A percentile compares a stretch with the other conserved stretches of the same genome.
These are phyloP conservation scores for Ceratocystis cacaofunesta DNA, from an alignment of 2,329 filamentous ascomycete genomes.

Conservation along the genomic window DNA sequence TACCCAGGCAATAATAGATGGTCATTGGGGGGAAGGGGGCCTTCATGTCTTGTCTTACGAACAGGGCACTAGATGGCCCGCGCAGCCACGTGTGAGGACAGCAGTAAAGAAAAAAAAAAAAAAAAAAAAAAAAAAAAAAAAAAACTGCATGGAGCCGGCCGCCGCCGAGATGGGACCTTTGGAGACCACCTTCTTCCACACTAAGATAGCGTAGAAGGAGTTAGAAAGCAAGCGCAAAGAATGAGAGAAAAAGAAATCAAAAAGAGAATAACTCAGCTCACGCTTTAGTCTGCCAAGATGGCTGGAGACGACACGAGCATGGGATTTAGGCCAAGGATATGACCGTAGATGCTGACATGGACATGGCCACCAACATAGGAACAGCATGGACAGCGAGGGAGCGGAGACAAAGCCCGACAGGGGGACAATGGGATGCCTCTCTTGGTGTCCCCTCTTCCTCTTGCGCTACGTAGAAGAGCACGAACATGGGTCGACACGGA, in stretches of 20 bases:
- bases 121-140: neutral
- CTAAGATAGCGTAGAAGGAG: neutral
- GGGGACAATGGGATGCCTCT: slow-evolving; percentile 4
- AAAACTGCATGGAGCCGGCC: neutral
- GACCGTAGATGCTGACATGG: neutral
- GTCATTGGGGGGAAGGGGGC: too few species aligned
- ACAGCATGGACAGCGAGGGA: neutral
- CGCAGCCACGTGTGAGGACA: slow-evolving; percentile 2
- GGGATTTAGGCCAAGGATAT: neutral
- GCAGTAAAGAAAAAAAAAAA: neutral
- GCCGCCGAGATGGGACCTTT: slow-evolving; percentile 1
- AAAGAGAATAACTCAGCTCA: neutral
- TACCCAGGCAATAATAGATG: too few species aligned
- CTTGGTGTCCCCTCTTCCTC: neutral
- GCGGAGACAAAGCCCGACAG: neutral
- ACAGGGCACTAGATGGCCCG: neutral
- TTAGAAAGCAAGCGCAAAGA: neutral
- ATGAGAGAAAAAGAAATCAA: neutral
- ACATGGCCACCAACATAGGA: neutral
- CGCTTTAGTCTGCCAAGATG: neutral
- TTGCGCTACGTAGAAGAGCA: neutral
- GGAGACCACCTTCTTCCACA: neutral
- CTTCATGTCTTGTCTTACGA: neutral
- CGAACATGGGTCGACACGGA: neutral
- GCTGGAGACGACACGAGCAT: neutral